Conservation (phyloP, 1,139 yeast genomes). For the Candida tetrigidarum region DNA sequence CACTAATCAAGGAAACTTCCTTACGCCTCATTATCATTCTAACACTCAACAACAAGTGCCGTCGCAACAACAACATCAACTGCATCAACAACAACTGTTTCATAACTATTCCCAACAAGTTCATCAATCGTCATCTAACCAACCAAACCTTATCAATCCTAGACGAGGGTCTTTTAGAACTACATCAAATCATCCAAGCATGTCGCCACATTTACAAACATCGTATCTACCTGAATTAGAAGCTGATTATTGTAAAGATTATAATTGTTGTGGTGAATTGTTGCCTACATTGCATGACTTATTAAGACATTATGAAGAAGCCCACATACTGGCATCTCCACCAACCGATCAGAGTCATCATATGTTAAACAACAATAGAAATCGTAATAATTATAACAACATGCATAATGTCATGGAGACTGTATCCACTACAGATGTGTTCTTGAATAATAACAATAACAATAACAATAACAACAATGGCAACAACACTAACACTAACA, state of each 20-base stretch:
- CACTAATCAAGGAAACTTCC: slow-evolving; percentile 9
- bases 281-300: slow-evolving; percentile 93
- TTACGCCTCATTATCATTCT: slow-evolving; percentile 13
- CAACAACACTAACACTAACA: slow-evolving; percentile 19
- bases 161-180: slow-evolving; percentile 46
- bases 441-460: slow-evolving; percentile 49
- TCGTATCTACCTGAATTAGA: slow-evolving; percentile 90
- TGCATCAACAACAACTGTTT: slow-evolving; percentile 22
- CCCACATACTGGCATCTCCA: slow-evolving; percentile 83
- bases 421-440: slow-evolving; percentile 89
- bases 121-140: slow-evolving; percentile 14
- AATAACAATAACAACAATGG: slow-evolving; percentile 10
- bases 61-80: slow-evolving; percentile 24
- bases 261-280: slow-evolving; percentile 92
- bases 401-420: slow-evolving; percentile 65
- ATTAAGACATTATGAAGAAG: slow-evolving; percentile 93
- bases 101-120: slow-evolving; percentile 5
- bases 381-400: slow-evolving; percentile 42
- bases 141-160: slow-evolving; percentile 42
- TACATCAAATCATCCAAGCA: slow-evolving; percentile 17
- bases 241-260: slow-evolving; percentile 95
- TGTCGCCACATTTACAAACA: slow-evolving; percentile 71
- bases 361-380: slow-evolving; percentile 37
- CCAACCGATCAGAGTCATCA: slow-evolving; percentile 47
- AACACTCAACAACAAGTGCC: slow-evolving; percentile 19